Percentiles rank a stretch among this genome's conserved stretches.
Evolutionary conservation across 2,329 filamentous ascomycete genomes (phyloP).

Genomic region (Aspergillus felis): DNA sequence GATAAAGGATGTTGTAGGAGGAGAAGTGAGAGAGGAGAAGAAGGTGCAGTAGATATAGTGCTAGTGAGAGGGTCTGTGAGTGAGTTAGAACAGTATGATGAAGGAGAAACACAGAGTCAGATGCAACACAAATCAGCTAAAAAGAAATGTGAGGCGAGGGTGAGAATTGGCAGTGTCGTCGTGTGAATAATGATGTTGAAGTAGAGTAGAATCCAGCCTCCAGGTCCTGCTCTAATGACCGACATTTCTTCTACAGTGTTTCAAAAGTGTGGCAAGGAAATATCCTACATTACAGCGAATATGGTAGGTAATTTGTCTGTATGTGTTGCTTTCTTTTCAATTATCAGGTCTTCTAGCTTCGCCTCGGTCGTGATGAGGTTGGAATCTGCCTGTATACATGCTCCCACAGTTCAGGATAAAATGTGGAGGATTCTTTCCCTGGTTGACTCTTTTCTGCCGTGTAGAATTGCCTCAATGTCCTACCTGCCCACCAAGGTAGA

Average conservation of each 20-base stretch:
- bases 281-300: constrained; percentile 3
- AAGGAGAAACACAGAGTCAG: constrained; percentile 1
- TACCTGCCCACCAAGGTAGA: constrained; percentile 37
- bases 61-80: not conserved
- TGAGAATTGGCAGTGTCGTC: not conserved
- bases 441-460: constrained; percentile 34
- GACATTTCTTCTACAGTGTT: not conserved
- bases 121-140: not conserved
- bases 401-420: constrained; percentile 43
- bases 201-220: not conserved
- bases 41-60: constrained; percentile 4
- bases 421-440: constrained; percentile 35
- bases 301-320: not conserved
- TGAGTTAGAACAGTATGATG: not conserved
- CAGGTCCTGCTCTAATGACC: not conserved
- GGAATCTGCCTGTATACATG: constrained; percentile 40
- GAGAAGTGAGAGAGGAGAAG: not conserved
- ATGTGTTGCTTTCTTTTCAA: not conserved
- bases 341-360: constrained; percentile 3
- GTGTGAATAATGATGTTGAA: not conserved
- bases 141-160: not conserved
- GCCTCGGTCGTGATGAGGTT: constrained; percentile 11
- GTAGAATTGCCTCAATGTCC: constrained; percentile 37
- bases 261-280: not conserved
- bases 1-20: not conserved